These are phyloP conservation scores for Candida takata DNA, from an alignment of 805 yeast genomes.

Conservation along the genomic window DNA sequence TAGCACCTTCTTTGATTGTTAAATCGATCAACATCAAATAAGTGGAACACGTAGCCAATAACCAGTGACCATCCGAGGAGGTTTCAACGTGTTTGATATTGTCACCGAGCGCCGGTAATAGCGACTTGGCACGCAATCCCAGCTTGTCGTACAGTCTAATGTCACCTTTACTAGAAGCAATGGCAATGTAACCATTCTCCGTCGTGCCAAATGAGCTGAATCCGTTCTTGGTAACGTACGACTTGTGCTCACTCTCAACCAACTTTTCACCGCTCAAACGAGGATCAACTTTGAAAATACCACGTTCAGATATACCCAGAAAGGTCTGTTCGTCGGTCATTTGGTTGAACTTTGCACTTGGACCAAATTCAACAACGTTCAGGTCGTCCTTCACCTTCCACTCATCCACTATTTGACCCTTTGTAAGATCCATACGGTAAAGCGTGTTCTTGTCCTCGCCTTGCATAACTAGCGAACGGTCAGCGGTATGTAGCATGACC, in stretches of 20 bases:
- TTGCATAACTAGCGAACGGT: constrained; percentile 60
- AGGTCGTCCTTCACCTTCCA: constrained; percentile 53
- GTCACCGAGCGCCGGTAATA: constrained; percentile 80
- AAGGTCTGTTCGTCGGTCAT: constrained; percentile 68
- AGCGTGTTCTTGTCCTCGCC: constrained; percentile 41
- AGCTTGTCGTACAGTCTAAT: constrained; percentile 65
- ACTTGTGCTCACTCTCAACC: constrained; percentile 48
- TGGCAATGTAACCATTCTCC: constrained; percentile 65
- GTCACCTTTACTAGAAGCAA: constrained; percentile 70
- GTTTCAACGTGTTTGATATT: constrained; percentile 58
- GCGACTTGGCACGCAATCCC: constrained; percentile 72
- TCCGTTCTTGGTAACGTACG: constrained; percentile 39
- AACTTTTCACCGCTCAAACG: constrained; percentile 53
- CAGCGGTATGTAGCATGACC: constrained; percentile 74
- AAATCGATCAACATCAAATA: constrained; percentile 68
- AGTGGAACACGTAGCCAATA: constrained; percentile 71
- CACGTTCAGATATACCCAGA: constrained; percentile 58
- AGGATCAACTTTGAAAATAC: constrained; percentile 76
- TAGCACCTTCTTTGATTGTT: constrained; percentile 51
- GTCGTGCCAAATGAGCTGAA: constrained; percentile 46
- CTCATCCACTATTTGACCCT: constrained; percentile 81
- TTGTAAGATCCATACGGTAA: constrained; percentile 70
- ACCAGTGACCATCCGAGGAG: constrained; percentile 75
- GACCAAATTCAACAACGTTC: constrained; percentile 54
- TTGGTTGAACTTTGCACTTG: constrained; percentile 69